A percentile compares a stretch with the other conserved stretches of the same genome.
Evolutionary conservation across 495 filamentous ascomycete genomes (phyloP).

Genomic region (Hypoxylon fragiforme): DNA sequence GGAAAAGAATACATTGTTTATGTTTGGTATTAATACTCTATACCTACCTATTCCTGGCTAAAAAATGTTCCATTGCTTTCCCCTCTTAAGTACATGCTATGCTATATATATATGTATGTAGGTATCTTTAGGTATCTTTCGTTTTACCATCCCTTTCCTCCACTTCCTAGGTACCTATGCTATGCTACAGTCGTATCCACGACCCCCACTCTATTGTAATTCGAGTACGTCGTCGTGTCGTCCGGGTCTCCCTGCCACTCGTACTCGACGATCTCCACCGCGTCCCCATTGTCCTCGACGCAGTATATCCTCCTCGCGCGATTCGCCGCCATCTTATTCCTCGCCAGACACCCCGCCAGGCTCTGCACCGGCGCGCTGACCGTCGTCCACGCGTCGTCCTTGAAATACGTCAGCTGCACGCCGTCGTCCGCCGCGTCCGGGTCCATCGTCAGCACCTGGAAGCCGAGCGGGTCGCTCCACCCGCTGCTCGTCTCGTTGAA

Average conservation of each 20-base stretch:
- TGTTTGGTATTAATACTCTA: too few species aligned
- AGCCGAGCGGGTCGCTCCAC: slow-evolving; percentile 31
- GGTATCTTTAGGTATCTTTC: not conserved
- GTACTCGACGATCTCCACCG: slow-evolving; percentile 32
- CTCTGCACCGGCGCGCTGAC: slow-evolving; percentile 1
- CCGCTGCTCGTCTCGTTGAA: slow-evolving; percentile 31
- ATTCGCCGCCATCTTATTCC: slow-evolving; percentile 25
- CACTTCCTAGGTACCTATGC: not conserved
- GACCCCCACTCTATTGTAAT: slow-evolving; percentile 27
- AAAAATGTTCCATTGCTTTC: too few species aligned
- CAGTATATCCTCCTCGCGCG: slow-evolving; percentile 32
- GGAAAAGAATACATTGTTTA: too few species aligned
- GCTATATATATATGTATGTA: too few species aligned
- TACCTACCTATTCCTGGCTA: too few species aligned
- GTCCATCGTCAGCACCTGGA: slow-evolving; percentile 37
- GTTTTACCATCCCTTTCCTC: not conserved
- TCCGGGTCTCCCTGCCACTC: slow-evolving; percentile 30
- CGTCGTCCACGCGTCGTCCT: slow-evolving; percentile 19
- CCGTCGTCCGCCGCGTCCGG: slow-evolving; percentile 26
- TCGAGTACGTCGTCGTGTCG: slow-evolving; percentile 24
- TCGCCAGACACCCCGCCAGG: slow-evolving; percentile 22
- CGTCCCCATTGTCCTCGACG: slow-evolving; percentile 13
- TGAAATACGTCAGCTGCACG: slow-evolving; percentile 34
- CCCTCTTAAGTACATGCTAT: too few species aligned
- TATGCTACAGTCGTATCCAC: slow-evolving; percentile 22